phyloP scores from a whole-genome alignment of 768 basidiomycete genomes.

The Mycena galericulata region DNA sequence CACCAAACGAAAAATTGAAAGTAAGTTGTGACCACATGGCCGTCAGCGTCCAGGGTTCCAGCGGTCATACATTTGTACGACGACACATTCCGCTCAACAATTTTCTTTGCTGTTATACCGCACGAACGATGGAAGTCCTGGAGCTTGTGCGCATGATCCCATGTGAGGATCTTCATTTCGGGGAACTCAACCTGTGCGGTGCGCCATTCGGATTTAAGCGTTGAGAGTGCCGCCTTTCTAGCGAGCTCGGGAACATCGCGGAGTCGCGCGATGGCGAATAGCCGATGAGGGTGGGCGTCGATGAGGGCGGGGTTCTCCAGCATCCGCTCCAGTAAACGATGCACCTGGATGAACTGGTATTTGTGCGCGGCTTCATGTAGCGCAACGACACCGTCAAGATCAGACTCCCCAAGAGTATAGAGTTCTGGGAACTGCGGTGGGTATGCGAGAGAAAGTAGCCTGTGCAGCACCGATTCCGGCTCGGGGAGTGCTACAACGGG shows the following conservation, averaged over 20 bases:
- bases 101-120: not conserved
- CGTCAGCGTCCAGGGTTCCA: not conserved
- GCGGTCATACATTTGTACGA: not conserved
- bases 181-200: not conserved
- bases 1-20: not conserved
- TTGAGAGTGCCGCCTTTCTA: slow-evolving; percentile 5
- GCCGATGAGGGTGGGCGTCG: not conserved
- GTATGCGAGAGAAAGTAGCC: slow-evolving; percentile 5
- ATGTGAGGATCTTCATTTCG: slow-evolving; percentile 10
- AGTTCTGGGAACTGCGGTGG: not conserved
- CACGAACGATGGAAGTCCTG: not conserved
- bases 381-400: not conserved
- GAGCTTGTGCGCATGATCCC: not conserved
- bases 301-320: not conserved
- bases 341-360: slow-evolving; percentile 8
- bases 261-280: slow-evolving; percentile 15
- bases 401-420: not conserved
- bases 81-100: too few relatives aligned
- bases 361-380: slow-evolving; percentile 7
- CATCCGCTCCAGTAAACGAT: not conserved
- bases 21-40: not conserved
- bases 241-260: not conserved
- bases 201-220: not conserved
- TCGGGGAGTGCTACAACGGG: not conserved
- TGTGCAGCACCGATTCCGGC: not conserved